A percentile compares a stretch with the other conserved stretches of the same genome.
Evolutionary conservation across 495 filamentous ascomycete genomes (phyloP).

Genomic region (Trichoderma gamsii): DNA sequence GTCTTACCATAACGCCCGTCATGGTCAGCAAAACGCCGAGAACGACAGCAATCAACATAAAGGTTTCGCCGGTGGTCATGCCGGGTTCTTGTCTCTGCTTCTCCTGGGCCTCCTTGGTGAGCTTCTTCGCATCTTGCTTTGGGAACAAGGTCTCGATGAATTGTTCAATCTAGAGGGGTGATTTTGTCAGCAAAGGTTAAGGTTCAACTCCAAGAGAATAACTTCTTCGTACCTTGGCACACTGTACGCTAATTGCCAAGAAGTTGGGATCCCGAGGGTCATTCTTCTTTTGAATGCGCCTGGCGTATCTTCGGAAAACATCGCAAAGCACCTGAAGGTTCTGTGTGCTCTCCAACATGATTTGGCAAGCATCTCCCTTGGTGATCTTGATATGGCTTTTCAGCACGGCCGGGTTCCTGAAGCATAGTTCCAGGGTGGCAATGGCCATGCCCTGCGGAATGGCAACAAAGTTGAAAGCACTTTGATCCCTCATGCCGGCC

Average conservation of each 20-base stretch:
- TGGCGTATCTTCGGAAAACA: conserved; percentile 67
- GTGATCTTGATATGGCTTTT: conserved; percentile 90
- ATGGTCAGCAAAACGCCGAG: conserved; percentile 32
- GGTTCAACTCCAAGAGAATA: not conserved
- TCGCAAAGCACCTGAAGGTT: conserved; percentile 75
- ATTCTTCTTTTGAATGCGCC: conserved; percentile 89
- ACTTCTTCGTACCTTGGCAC: conserved; percentile 64
- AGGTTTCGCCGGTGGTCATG: conserved; percentile 32
- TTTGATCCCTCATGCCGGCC: conserved; percentile 91
- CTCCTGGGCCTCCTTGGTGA: conserved; percentile 30
- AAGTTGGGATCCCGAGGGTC: conserved; percentile 90
- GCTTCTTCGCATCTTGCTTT: conserved; percentile 46
- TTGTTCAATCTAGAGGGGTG: conserved; percentile 72
- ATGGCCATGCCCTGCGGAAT: conserved; percentile 99
- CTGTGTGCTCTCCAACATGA: conserved; percentile 90
- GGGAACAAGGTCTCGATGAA: conserved; percentile 96
- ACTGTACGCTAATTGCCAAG: conserved; percentile 84
- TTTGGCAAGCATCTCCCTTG: conserved; percentile 83
- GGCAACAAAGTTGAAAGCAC: conserved; percentile 98
- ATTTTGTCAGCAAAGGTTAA: not conserved
- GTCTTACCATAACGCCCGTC: conserved; percentile 39
- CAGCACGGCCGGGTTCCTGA: conserved; percentile 86
- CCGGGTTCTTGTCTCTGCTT: conserved; percentile 21
- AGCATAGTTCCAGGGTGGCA: conserved; percentile 84
- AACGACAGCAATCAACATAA: conserved; percentile 31